Base-by-base conservation (phyloP, 768 basidiomycete genomes). In the Mycena filopes region DNA sequence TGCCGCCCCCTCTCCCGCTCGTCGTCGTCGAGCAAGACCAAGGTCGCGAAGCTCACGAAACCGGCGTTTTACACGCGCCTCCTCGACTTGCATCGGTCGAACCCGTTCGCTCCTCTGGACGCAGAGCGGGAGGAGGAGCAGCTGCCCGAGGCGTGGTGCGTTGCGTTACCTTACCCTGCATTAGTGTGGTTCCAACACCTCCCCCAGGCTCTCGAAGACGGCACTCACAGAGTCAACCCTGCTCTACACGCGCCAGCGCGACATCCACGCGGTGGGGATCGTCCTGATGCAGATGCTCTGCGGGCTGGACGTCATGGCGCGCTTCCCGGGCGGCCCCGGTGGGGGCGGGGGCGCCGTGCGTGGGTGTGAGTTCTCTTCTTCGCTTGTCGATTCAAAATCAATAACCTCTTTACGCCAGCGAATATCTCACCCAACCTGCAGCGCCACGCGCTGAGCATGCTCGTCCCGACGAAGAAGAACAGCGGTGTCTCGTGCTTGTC, bases 261-360 rank as follows among this genome's bases (percentile, higher is more conserved):
- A 98, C 71, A 89, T 97, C 12, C 95, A 96, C 77, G 84, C 87
- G 46, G 87, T 89, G 0, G 95, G 93, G 0, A 84, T 96, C 26
- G 83, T 95, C 2, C 79, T 96, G 41, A 71, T 95, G 55, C 93
- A 96, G 76, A 94, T 97, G 93, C 76, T 97, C 15, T 78, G 89
- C n/a, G 96, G 96, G 0, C 77, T 88, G 55, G 86, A 92, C 67
- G 89, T 92, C 11, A 84, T 83, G 58, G 81, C 80, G 54, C 80
- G 82, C 46, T 91, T 69, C 75, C 79, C 29, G 86, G 88, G 60
- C 83, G 86, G 3, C 83, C 86, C 18, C 79, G 81, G 26, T 15
- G 36, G 36, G 36, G 36, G 4, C 3, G 36, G 36, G 36, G 36
- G 36, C 4, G 92, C 90, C 4, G 76, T 93, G 10, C 81, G 83